Base-by-base conservation (phyloP, 345 rosid species). In the Angophora floribunda region DNA sequence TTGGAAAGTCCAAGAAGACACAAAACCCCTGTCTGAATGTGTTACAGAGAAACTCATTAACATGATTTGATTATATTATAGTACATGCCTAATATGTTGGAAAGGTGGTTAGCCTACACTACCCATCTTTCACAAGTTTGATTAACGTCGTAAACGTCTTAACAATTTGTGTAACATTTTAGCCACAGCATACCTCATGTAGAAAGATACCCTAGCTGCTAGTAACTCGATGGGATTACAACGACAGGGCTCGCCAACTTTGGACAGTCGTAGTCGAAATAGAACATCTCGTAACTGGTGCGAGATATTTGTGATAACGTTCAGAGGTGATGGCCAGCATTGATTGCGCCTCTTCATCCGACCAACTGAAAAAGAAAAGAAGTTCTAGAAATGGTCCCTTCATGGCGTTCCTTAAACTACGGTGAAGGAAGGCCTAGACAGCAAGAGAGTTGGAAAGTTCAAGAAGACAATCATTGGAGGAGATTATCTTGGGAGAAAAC, bases 261-360 rank as follows among this genome's bases (percentile, higher is more conserved):
- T 36, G 41, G 41, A 36, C 41, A 4, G 41, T 14, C 0, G 28
- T 4, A 4, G 41, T 14, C 0, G 28, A 55, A 55, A 22, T 55
- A 22, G 6, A 55, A 55, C 21, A 9, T 55, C 61, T 22, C 1
- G 1, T 22, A 55, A 28, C 21, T 26, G 61, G 61, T 55, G 61
- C 12, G 61, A 55, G 28, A 55, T 22, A 21, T 28, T 22, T 22
- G 1, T 55, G 61, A 55, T 55, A 22, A 55, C 24, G 61, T 55
- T 12, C 61, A 9, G 7, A 55, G 28, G 61, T 0, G 0, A 55
- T 55, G 0, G 1, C 61, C 24, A 55, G 61, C 61, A 22, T 55
- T 22, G 28, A 55, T 55, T 55, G 6, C 45, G 24, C 41, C 45
- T 70, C 80, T 45, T 45, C 7, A 70, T 36, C 19, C 41, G 24